These are phyloP conservation scores for Phytophthora pistaciae DNA, from an alignment of 352 stramenopile species.

Conservation along the genomic window DNA sequence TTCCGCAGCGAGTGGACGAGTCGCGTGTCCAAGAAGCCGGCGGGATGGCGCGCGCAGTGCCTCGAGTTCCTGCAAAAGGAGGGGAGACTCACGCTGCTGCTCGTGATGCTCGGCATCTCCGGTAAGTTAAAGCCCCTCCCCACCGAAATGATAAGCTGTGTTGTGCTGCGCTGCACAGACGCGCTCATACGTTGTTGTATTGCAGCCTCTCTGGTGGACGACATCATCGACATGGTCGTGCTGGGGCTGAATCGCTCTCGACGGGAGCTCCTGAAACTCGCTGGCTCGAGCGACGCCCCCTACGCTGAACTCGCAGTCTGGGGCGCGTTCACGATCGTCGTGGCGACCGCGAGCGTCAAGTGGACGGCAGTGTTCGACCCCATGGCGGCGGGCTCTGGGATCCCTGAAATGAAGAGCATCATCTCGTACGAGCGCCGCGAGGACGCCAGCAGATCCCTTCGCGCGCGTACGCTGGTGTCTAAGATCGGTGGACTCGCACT, in stretches of 20 bases:
- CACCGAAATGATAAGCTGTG: background rate
- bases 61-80: constrained; percentile 59
- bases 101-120: constrained; percentile 57
- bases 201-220: constrained; percentile 65
- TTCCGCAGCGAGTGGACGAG: constrained; percentile 52
- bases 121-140: constrained; percentile 33
- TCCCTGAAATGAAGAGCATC: constrained; percentile 86
- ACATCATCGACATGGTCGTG: constrained; percentile 37
- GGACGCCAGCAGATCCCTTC: constrained; percentile 57
- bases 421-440: constrained; percentile 65
- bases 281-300: constrained; percentile 23
- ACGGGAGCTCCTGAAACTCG: constrained; percentile 15
- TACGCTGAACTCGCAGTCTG: constrained; percentile 37
- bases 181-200: background rate
- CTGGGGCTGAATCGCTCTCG: constrained; percentile 43
- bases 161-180: background rate
- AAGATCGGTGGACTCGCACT: constrained; percentile 93
- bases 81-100: constrained; percentile 59
- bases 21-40: constrained; percentile 44
- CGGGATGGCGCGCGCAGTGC: constrained; percentile 40
- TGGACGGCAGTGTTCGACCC: constrained; percentile 60
- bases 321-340: constrained; percentile 43
- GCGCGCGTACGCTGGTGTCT: constrained; percentile 60
- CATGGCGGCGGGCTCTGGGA: constrained; percentile 65
- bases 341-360: constrained; percentile 44